Evolutionary conservation across 441 rosid genomes (phyloP), one percentile per base, ranked within the genome.

Genomic region (Bocquillonia castaneifolia): DNA sequence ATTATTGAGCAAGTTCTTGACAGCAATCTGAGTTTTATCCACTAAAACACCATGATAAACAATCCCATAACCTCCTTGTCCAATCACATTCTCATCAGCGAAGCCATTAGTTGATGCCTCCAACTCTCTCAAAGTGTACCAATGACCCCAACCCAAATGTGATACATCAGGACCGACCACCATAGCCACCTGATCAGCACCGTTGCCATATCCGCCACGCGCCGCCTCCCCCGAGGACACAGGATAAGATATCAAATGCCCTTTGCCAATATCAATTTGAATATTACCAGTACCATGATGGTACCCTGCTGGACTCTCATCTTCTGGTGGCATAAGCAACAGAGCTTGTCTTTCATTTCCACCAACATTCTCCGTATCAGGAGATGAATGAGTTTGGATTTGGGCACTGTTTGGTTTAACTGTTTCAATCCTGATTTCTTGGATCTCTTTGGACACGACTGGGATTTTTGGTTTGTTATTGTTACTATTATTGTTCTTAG

Each of bases 131-230:
- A 88, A 72, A 63, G 94, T 88, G 71, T 84, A 88, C 94, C 94
- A 88, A 73, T 81, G 91, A 1, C 94, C 94, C 94, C 94, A 88
- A n/a, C 91, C 94, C 77, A 88, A 74, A 77, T 86, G 94, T 3
- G 94, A 85, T 22, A 88, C 91, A 66, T 85, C 74, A n/a, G 85
- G 86, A 42, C 67, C 71, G 22, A 78, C 73, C 70, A 65, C 64
- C 48, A 72, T 66, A 18, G 76, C 63, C 45, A 74, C 74, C 72
- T 81, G 92, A 66, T 89, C 91, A 67, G 81, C 81, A 18, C 84
- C 45, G 7, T 54, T 34, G 34, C 74, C 75, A 32, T 66, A 74
- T 0, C 79, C 72, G 50, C 75, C 79, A 20, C 75, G 67, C 44
- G 64, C 39, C 32, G 62, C 66, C 63, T 51, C 76, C 29, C 75